Conservation (phyloP, 257 asterid species). For the Primulina tabacum region DNA sequence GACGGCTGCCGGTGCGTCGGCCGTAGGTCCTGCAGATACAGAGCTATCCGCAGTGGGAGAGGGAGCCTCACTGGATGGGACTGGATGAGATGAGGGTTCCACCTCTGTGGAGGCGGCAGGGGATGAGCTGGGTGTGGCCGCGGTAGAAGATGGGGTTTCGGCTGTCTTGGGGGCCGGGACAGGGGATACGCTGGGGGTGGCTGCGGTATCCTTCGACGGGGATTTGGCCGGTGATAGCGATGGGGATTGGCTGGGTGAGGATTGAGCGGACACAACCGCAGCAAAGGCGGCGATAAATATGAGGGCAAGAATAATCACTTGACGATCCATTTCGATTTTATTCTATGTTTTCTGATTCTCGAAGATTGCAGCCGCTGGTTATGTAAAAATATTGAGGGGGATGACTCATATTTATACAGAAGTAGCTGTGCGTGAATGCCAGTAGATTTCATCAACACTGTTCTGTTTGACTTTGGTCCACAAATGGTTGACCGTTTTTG, state of each 20-base stretch:
- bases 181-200: slow-evolving; percentile 1
- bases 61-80: slow-evolving; percentile 30
- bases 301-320: slow-evolving; percentile 40
- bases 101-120: slow-evolving; percentile 32
- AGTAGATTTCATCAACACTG: too few species aligned
- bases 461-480: too few species aligned
- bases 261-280: slow-evolving; percentile 50
- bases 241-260: slow-evolving; percentile 40
- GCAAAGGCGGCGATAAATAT: slow-evolving; percentile 45
- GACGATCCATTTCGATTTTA: slow-evolving; percentile 54
- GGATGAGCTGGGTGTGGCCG: slow-evolving; percentile 6
- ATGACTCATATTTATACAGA: too few species aligned
- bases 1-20: slow-evolving; percentile 24
- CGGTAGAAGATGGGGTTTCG: slow-evolving; percentile 16
- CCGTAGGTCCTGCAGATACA: slow-evolving; percentile 22
- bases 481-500: too few species aligned
- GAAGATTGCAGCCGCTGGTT: too few species aligned
- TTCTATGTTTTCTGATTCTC: too few species aligned
- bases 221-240: slow-evolving; percentile 33
- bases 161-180: background rate
- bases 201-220: background rate
- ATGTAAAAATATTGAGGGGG: too few species aligned
- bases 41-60: slow-evolving; percentile 16
- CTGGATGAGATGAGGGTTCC: slow-evolving; percentile 44
- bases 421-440: too few species aligned